Base-by-base conservation (phyloP, 2,329 filamentous ascomycete species). In the Fusarium luffae region DNA sequence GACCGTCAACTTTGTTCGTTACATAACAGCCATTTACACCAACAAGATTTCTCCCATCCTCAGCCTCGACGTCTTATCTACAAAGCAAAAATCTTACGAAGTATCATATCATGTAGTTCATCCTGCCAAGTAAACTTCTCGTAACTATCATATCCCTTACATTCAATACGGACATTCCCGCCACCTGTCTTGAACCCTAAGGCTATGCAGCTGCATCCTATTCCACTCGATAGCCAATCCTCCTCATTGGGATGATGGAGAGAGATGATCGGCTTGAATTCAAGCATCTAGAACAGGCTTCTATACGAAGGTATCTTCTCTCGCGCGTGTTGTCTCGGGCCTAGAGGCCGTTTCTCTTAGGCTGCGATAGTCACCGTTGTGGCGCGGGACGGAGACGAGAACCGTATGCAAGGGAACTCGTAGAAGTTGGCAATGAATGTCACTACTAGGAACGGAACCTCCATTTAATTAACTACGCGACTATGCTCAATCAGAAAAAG, bases 261-360 rank as follows among this genome's bases (percentile, higher is more conserved):
- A 41, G 13, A 28, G 23, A 7, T 18, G 32, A 27, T 27, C 19
- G 18, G 5, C 54, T 44, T 43, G 42, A 54, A 27, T 7, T 2
- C 3, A 37, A 25, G 21, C 21, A 66, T 40, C 18, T 34, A 54
- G 34, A 51, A 41, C 4, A 28, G 43, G 30, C 8, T 40, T 21
- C 9, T 10, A 41, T 28, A 19, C 13, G 18, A 54, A 23, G 23
- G 25, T 16, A 10, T 44, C 34, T 62, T 62, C 32, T 51, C n/a
- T 66, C 32, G 19, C 30, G 37, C 49, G 60, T 56, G 54, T 68
- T 69, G 66, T 69, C 66, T 69, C 61, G 43, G 66, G 51, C n/a
- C 23, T 43, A 52, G 56, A 23, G 44, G 28, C 42, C 19, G 47
- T 41, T 54, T 47, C 21, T 30, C 34, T 9, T 54, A n/a, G 40